Conservation (phyloP, 805 yeast species). For the Ogataea chonburiensis region DNA sequence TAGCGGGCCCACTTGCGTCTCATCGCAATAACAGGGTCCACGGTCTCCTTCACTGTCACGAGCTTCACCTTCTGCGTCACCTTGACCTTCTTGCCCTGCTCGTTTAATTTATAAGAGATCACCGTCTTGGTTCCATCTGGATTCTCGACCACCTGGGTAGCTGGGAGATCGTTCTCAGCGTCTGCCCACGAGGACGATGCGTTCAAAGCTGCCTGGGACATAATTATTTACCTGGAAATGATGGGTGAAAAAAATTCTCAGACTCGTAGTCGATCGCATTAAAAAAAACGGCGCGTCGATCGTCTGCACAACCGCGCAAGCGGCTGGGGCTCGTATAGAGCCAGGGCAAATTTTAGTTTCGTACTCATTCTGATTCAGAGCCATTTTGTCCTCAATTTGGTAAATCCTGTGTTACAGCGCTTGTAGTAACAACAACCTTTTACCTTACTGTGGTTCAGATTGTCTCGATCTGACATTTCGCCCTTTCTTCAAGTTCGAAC, state of each 20-base stretch:
- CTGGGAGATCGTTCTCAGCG: constrained; percentile 68
- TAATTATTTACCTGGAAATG: constrained; percentile 2
- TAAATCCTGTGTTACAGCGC: too few relatives aligned
- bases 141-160: constrained; percentile 73
- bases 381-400: too few relatives aligned
- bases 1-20: constrained; percentile 87
- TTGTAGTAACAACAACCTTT: too few relatives aligned
- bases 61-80: constrained; percentile 83
- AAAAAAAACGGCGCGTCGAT: constrained; percentile 13
- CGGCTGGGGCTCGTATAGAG: constrained; percentile 1
- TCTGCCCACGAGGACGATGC: constrained; percentile 53
- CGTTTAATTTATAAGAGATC: constrained; percentile 69
- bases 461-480: too few relatives aligned
- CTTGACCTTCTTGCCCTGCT: constrained; percentile 79
- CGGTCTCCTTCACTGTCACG: constrained; percentile 73
- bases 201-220: constrained; percentile 18
- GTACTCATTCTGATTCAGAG: too few relatives aligned
- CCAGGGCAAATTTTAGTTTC: constrained; percentile 1
- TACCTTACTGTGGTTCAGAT: too few relatives aligned
- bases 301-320: too few relatives aligned
- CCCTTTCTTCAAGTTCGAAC: too few relatives aligned
- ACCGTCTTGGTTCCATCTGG: constrained; percentile 90
- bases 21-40: constrained; percentile 80
- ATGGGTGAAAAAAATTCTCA: constrained; percentile 13
- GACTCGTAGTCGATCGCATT: too few relatives aligned